Percentiles rank a stretch among this genome's conserved stretches.
Evolutionary conservation across 176 grass and related monocot genomes (phyloP).

Genomic region (Areca catechu): DNA sequence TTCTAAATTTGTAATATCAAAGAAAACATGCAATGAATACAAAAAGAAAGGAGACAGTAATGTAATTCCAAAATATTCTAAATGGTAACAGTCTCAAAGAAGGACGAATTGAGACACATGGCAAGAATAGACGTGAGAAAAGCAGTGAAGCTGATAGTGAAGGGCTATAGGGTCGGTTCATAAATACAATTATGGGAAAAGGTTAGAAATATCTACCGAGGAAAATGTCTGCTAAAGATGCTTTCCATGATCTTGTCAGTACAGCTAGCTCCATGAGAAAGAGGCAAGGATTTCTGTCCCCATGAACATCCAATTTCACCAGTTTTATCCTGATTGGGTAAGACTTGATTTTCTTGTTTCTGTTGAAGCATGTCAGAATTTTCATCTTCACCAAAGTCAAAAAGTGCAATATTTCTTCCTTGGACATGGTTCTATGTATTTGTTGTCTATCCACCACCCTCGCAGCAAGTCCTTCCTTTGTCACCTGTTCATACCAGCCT

Average conservation of each 20-base stretch:
- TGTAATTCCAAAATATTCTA: not conserved
- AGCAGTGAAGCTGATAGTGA: too few relatives aligned
- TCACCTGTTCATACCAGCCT: slow-evolving; percentile 52
- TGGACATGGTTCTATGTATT: slow-evolving; percentile 95
- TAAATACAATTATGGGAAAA: not conserved
- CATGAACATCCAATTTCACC: slow-evolving; percentile 16
- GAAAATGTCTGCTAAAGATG: slow-evolving; percentile 49
- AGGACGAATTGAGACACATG: too few relatives aligned
- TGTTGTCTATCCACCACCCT: slow-evolving; percentile 96
- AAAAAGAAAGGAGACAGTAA: not conserved
- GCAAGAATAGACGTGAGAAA: too few relatives aligned
- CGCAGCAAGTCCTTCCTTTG: slow-evolving; percentile 95
- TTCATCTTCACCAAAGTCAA: slow-evolving; percentile 95
- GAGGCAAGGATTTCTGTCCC: slow-evolving; percentile 17
- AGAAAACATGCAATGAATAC: too few relatives aligned
- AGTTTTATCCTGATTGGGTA: slow-evolving; percentile 19
- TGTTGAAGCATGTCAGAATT: slow-evolving; percentile 26
- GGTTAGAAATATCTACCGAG: slow-evolving; percentile 39
- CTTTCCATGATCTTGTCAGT: slow-evolving; percentile 69
- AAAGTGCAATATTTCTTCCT: slow-evolving; percentile 94
- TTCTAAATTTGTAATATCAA: too few relatives aligned
- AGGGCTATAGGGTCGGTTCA: too few relatives aligned
- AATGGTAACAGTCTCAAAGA: too few relatives aligned
- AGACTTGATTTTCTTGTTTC: slow-evolving; percentile 21
- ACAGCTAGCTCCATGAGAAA: slow-evolving; percentile 20